These are phyloP conservation scores for Eutrema japonicum DNA, from an alignment of 345 rosid species.

Conservation along the genomic window DNA sequence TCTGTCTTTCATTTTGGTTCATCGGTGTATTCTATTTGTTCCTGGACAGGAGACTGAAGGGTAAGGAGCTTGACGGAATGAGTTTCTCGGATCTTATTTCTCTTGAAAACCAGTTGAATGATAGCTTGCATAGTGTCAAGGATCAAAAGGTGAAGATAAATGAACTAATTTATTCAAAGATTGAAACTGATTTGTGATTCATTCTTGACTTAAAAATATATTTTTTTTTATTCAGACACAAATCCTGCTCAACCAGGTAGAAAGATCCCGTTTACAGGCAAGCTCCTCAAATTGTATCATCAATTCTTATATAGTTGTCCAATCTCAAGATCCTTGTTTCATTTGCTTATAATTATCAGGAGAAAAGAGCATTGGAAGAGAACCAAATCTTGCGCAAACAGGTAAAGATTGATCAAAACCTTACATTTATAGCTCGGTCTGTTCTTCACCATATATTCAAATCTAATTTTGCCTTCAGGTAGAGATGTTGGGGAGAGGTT, in stretches of 20 bases:
- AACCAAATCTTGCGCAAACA: conserved; percentile 42
- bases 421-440: neutral
- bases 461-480: conserved; percentile 15
- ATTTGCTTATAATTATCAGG: conserved; percentile 25
- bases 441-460: neutral
- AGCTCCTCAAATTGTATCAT: conserved; percentile 1
- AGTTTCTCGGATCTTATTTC: conserved; percentile 41
- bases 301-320: neutral
- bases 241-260: conserved; percentile 38
- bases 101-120: conserved; percentile 47
- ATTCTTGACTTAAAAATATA: conserved; percentile 4
- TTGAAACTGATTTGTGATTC: neutral
- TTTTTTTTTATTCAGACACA: conserved; percentile 35
- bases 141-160: conserved; percentile 41
- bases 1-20: conserved; percentile 1
- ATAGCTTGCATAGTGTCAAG: conserved; percentile 43
- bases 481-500: conserved; percentile 42
- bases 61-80: conserved; percentile 45
- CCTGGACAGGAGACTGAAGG: conserved; percentile 41
- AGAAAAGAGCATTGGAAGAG: conserved; percentile 43
- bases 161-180: neutral
- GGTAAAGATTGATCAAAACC: conserved; percentile 25
- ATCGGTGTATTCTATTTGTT: neutral
- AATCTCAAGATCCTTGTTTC: conserved; percentile 9
- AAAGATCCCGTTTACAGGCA: conserved; percentile 42